phyloP scores from a whole-genome alignment of 352 stramenopile genomes.

The Phytophthora lateralis region DNA sequence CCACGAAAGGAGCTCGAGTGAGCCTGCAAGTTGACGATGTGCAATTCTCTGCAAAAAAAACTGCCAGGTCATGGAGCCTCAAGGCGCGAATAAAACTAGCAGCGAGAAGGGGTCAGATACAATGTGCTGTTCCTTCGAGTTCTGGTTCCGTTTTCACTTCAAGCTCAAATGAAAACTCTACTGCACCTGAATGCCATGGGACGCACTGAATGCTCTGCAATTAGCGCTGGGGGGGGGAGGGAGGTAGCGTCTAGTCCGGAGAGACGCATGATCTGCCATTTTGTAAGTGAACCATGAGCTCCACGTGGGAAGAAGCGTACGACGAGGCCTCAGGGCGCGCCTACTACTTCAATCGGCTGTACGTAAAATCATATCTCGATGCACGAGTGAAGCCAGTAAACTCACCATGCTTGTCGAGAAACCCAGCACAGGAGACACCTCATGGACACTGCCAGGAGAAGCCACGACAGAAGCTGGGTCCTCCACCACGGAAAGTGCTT shows the following conservation, averaged over 20 bases:
- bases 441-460: constrained; percentile 49
- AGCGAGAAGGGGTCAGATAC: too few species aligned
- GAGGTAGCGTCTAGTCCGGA: constrained; percentile 4
- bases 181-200: not conserved
- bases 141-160: too few species aligned
- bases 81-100: too few species aligned
- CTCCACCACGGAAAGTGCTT: constrained; percentile 27
- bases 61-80: too few species aligned
- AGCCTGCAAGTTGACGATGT: not conserved
- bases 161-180: not conserved
- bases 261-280: constrained; percentile 13
- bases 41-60: too few species aligned
- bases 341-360: constrained; percentile 71
- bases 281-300: constrained; percentile 11
- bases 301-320: constrained; percentile 59
- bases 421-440: constrained; percentile 60
- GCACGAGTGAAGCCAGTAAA: not conserved
- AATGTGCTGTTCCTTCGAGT: too few species aligned
- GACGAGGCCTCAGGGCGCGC: constrained; percentile 39
- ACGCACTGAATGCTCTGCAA: not conserved
- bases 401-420: constrained; percentile 3
- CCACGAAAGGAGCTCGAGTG: not conserved
- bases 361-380: constrained; percentile 4
- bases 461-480: constrained; percentile 20
- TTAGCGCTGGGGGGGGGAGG: not conserved